Conservation (phyloP, 1,284 basidiomycete species). For the Chalciporus sp. region DNA sequence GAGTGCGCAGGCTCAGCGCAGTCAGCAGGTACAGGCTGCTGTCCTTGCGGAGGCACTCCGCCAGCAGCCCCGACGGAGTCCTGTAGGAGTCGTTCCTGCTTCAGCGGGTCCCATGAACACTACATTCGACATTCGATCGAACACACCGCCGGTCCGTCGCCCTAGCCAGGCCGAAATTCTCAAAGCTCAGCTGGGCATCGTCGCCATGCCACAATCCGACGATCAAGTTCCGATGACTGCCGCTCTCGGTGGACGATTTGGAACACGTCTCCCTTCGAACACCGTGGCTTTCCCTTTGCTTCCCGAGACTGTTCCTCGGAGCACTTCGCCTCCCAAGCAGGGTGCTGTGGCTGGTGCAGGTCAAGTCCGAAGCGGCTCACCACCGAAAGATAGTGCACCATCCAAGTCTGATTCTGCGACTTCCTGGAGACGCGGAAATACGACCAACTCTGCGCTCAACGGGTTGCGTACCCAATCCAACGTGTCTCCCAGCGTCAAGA, state of each 20-base stretch:
- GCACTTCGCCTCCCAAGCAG: slow-evolving; percentile 53
- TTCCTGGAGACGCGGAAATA: slow-evolving; percentile 75
- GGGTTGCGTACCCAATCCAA: slow-evolving; percentile 60
- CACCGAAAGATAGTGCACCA: slow-evolving; percentile 40
- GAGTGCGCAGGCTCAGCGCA: slow-evolving; percentile 40
- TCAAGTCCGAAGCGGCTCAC: slow-evolving; percentile 58
- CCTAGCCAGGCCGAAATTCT: slow-evolving; percentile 66
- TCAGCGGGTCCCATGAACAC: slow-evolving; percentile 67
- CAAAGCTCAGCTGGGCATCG: slow-evolving; percentile 56
- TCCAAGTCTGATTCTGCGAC: slow-evolving; percentile 77
- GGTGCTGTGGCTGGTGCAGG: slow-evolving; percentile 74
- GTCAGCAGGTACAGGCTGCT: slow-evolving; percentile 48
- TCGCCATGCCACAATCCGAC: slow-evolving; percentile 32
- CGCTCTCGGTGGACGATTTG: slow-evolving; percentile 72
- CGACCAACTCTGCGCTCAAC: slow-evolving; percentile 68
- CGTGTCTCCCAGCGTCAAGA: slow-evolving; percentile 59
- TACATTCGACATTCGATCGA: slow-evolving; percentile 62
- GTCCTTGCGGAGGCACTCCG: slow-evolving; percentile 63
- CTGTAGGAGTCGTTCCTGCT: slow-evolving; percentile 57
- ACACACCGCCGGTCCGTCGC: slow-evolving; percentile 59
- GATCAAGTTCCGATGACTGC: slow-evolving; percentile 80
- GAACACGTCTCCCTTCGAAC: slow-evolving; percentile 51
- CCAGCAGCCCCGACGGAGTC: slow-evolving; percentile 59
- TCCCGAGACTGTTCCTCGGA: slow-evolving; percentile 42
- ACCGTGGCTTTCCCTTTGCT: slow-evolving; percentile 44